Evolutionary conservation across 2,329 filamentous ascomycete genomes (phyloP), one percentile per base, ranked within the genome.

Genomic region (Aspergillus vadensis): DNA sequence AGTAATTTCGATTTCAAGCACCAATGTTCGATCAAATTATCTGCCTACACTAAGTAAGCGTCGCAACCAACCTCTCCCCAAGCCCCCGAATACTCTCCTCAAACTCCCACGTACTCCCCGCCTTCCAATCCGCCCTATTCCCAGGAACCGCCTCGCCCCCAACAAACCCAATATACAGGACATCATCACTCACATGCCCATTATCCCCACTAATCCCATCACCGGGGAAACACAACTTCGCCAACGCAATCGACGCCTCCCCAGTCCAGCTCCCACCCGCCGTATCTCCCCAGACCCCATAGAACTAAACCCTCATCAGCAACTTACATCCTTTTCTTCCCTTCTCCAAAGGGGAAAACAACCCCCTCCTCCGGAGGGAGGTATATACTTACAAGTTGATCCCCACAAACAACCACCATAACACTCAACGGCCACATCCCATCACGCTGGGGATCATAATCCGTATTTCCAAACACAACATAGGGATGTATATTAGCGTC

Each of bases 81-180:
- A 86, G 69, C 0, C 61, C 66, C 55, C 76, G 70, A 57, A 88
- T 81, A 67, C 83, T 86, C n/a, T 64, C 72, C 71, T 84, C 81
- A 63, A 70, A 71, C 1, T 60, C 32, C 17, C 61, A 17, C 8
- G 59, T 58, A 27, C 63, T 49, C 2, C 38, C 38, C 5, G 86
- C 84, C 8, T 75, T 74, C 86, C 86, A 89, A 30, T 81, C 75
- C 0, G 86, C 86, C 19, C 79, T 79, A 2, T 73, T 69, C 1
- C 85, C 86, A 0, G 85, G 85, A 0, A 87, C 83, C 0, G 87
- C 85, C 5, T 83, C 80, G 0, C 72, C 58, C 1, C 86, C 86
- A 0, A 77, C 77, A 67, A 89, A 89, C 0, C 84, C 87, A 52
- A 89, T 78, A 71, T 84, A 89, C 38, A 89, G 72, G 0, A 89